Conservation (phyloP, 2,329 filamentous ascomycete species). For the Hypoxylon rubiginosum region DNA sequence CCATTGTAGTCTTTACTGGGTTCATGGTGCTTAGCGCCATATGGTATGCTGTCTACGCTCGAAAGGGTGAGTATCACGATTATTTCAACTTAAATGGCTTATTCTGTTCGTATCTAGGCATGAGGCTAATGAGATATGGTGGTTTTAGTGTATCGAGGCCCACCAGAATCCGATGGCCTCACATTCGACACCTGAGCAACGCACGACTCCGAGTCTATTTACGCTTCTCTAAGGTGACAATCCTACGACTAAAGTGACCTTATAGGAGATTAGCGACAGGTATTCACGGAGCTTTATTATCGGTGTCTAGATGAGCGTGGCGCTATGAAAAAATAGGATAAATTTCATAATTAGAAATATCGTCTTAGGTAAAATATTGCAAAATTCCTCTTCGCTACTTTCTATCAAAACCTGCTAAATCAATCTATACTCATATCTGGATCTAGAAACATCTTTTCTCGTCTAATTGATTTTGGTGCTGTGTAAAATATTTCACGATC, state of each 20-base stretch:
- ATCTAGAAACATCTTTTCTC: neutral
- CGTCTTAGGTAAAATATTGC: neutral
- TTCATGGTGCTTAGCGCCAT: conserved; percentile 53
- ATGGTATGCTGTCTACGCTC: conserved; percentile 66
- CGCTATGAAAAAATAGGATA: neutral
- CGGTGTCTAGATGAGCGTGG: neutral
- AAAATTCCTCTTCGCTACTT: neutral
- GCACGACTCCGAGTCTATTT: neutral
- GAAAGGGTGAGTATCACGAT: conserved; percentile 58
- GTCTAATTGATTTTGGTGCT: neutral
- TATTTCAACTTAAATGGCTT: neutral
- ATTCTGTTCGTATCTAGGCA: neutral
- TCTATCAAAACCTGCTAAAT: neutral
- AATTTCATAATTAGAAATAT: no score
- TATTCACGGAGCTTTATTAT: neutral
- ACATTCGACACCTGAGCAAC: conserved; percentile 37
- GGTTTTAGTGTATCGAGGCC: conserved; percentile 47
- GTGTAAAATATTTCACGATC: conserved; percentile 12
- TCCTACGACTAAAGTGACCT: neutral
- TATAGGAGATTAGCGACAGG: neutral
- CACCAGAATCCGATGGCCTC: conserved; percentile 51
- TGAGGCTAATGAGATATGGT: conserved; percentile 10
- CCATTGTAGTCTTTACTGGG: conserved; percentile 67
- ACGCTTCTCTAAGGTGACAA: neutral
- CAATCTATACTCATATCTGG: neutral